These are phyloP conservation scores for Dillenia suffruticosa DNA, from an alignment of 164 flowering plant genomes.

Conservation along the genomic window DNA sequence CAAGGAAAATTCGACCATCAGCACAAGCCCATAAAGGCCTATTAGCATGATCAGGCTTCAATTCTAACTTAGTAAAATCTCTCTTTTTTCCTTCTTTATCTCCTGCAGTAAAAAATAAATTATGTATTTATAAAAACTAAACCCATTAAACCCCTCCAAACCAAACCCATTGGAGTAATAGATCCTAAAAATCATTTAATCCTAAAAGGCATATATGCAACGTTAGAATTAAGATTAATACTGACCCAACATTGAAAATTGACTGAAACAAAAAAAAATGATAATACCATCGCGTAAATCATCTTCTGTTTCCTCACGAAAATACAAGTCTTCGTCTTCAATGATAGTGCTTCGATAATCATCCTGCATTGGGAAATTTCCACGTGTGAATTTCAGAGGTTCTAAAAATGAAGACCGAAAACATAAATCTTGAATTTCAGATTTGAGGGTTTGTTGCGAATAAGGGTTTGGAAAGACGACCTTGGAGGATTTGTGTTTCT, in stretches of 20 bases:
- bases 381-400: not conserved
- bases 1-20: slow-evolving; percentile 92
- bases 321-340: slow-evolving; percentile 25
- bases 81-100: slow-evolving; percentile 56
- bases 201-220: too few species aligned
- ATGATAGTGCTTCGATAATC: slow-evolving; percentile 9
- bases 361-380: slow-evolving; percentile 13
- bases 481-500: slow-evolving; percentile 38
- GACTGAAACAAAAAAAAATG: too few species aligned
- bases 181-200: not conserved
- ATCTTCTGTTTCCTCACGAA: slow-evolving; percentile 23
- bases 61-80: slow-evolving; percentile 79
- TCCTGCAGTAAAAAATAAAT: slow-evolving; percentile 16
- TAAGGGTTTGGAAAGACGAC: slow-evolving; percentile 19
- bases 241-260: not conserved
- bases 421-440: not conserved
- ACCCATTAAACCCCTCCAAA: slow-evolving; percentile 2
- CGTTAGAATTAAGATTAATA: too few species aligned
- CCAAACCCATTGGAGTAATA: not conserved
- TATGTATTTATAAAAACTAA: not conserved
- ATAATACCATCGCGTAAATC: slow-evolving; percentile 25
- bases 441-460: not conserved
- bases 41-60: slow-evolving; percentile 84
- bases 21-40: slow-evolving; percentile 96
- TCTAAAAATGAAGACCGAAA: not conserved